phyloP scores from a whole-genome alignment of 495 filamentous ascomycete genomes.

The Talaromyces wortmannii region DNA sequence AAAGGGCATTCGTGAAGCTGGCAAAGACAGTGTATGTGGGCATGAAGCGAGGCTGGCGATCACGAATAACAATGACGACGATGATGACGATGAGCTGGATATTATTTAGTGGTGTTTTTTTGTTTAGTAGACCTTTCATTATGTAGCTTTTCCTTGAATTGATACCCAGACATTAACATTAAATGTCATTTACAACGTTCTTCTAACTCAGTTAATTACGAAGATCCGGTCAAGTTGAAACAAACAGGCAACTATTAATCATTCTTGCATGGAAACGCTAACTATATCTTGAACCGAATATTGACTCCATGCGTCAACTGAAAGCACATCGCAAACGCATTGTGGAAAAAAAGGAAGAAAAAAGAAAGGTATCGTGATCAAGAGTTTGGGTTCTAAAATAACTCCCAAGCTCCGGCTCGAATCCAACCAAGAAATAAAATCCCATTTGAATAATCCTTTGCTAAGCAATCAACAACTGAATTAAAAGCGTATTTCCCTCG shows the following conservation, averaged over 20 bases:
- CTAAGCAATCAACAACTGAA: neutral
- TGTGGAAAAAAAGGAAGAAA: neutral
- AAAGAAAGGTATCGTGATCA: neutral
- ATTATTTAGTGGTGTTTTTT: conserved; percentile 31
- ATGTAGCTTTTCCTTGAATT: neutral
- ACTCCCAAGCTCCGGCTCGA: neutral
- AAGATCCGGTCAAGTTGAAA: no score
- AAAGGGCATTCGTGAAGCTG: conserved; percentile 69
- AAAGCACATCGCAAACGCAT: neutral
- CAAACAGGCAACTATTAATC: no score
- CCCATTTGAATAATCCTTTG: neutral
- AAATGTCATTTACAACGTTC: no score
- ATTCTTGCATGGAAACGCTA: neutral
- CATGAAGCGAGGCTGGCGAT: conserved; percentile 15
- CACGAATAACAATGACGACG: conserved; percentile 28
- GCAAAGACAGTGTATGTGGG: conserved; percentile 63
- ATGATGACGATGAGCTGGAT: conserved; percentile 47
- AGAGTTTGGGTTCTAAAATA: neutral
- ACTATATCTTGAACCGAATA: neutral
- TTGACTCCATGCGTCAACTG: neutral
- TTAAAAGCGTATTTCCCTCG: neutral
- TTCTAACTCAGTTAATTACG: no score
- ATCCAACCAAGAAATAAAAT: neutral
- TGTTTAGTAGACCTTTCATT: neutral
- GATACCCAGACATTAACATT: no score